Base-by-base conservation (phyloP, 176 grass and related monocot genomes). In the Rhynchospora pubera region DNA sequence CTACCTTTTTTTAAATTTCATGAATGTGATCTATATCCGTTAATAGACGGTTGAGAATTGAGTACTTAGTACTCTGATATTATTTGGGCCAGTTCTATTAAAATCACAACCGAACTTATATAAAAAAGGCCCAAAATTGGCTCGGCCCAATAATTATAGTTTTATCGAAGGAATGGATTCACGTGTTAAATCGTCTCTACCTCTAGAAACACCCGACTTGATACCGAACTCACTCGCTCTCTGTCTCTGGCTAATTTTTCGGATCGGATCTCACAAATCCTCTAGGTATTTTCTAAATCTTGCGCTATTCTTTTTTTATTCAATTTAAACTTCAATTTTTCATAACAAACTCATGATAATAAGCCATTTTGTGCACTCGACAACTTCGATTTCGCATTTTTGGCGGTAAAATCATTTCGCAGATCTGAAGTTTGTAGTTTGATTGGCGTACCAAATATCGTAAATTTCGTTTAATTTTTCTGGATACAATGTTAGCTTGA, bases 201-300 rank as follows among this genome's bases (percentile, higher is more conserved):
- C 11, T 75, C 12, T 30, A 16, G 21, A 24, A 62, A 22, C 5
- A 81, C 79, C 34, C 8, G 57, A 65, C 30, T 59, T 39, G 30
- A 57, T 39, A 80, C 77, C 53, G 30, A 60, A 22, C 57, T 80
- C 21, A 6, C 62, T 47, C 70, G 28, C 46, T 74, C 44, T 22
- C 55, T 81, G 16, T 62, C 34, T 81, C 58, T n/a, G n/a, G 42
- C 79, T 64, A 19, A 81, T 57, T 47, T 46, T 19, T 65, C 21
- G 47, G 79, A 67, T 82, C 79, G 23, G 72, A 77, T 77, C 62
- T 66, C 62, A 6, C 45, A 32, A 82, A 34, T 82, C 23, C 61
- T 24, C 22, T 67, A 51, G n/a, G 79, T 65, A 82, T 51, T 67
- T 24, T 65, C 79, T 50, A 15, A 65, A 82, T 48, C 61, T 82